Evolutionary conservation across 345 rosid genomes (phyloP).

Genomic region (Aquilaria malaccensis): DNA sequence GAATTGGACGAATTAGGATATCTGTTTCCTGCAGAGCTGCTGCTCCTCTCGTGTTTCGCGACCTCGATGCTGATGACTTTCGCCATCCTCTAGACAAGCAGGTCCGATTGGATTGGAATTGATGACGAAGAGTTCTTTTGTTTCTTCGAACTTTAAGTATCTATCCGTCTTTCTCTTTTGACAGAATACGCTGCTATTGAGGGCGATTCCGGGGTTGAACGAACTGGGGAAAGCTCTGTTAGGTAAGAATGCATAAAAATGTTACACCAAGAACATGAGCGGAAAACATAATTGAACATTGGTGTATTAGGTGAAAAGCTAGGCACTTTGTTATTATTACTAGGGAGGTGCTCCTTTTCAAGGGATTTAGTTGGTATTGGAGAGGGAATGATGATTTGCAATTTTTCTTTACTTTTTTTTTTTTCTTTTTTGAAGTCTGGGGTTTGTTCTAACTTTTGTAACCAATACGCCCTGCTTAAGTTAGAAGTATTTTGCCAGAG

Average conservation of each 20-base stretch:
- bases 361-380: too few relatives aligned
- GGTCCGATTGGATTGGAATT: slow-evolving; percentile 27
- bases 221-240: slow-evolving; percentile 72
- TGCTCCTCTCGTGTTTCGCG: slow-evolving; percentile 54
- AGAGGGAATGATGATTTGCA: too few relatives aligned
- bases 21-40: slow-evolving; percentile 46
- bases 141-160: neutral
- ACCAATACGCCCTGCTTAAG: too few relatives aligned
- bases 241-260: slow-evolving; percentile 30
- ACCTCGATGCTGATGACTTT: slow-evolving; percentile 95
- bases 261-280: too few relatives aligned
- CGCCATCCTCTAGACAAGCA: slow-evolving; percentile 90
- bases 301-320: too few relatives aligned
- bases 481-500: neutral
- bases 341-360: too few relatives aligned
- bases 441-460: too few relatives aligned
- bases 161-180: neutral
- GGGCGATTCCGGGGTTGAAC: slow-evolving; percentile 85
- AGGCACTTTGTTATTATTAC: too few relatives aligned
- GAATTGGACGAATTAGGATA: slow-evolving; percentile 23
- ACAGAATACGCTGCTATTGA: slow-evolving; percentile 82
- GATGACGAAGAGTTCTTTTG: neutral
- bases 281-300: too few relatives aligned
- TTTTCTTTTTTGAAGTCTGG: too few relatives aligned
- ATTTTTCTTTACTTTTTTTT: too few relatives aligned